Base-by-base conservation (phyloP, 2,329 filamentous ascomycete species). In the Tolypocladium ophioglossoides region DNA sequence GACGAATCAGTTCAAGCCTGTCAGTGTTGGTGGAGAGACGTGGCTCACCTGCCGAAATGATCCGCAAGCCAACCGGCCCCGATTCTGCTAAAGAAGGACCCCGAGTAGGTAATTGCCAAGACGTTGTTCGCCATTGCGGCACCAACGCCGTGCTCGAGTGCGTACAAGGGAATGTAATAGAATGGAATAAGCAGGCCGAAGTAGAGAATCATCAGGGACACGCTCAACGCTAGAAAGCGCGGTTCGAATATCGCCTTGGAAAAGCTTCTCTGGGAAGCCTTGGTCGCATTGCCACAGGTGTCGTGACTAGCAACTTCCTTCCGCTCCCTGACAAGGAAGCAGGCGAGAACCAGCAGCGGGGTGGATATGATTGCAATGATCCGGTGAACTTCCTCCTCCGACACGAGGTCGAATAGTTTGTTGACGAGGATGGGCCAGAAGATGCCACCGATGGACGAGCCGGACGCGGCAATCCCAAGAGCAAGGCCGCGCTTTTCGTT, bases 41-140 rank as follows among this genome's bases (percentile, higher is more conserved):
- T 8, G 18, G 52, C 57, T 50, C 51, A 63, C 10, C 77, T 72
- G 5, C 78, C 79, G 47, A 72, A 64, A 51, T 71, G 71, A 58
- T 83, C 78, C 5, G 76, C 77, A 41, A 81, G 61, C 60, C 76
- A 72, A 41, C 78, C 78, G 3, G 78, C 76, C 1, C 72, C 57
- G 56, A 82, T 74, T 41, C 79, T 75, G 4, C 80, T 79, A 27
- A 77, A 65, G 10, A 75, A 70, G 1, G 77, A 80, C 14, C 79
- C 79, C 0, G 76, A 75, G 62, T 86, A 86, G 59, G 85, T 73
- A 57, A 86, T 78, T 10, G 82, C 72, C 7, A 86, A 71, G 38
- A 86, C 72, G 59, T 84, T 84, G 67, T 84, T 84, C 2, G 78
- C 75, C 12, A 82, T 68, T 22, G 74, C 68, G 20, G 66, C 67